Evolutionary conservation across 192 early-diverging fungal genomes (phyloP).

Genomic region (Coemansia sp.): DNA sequence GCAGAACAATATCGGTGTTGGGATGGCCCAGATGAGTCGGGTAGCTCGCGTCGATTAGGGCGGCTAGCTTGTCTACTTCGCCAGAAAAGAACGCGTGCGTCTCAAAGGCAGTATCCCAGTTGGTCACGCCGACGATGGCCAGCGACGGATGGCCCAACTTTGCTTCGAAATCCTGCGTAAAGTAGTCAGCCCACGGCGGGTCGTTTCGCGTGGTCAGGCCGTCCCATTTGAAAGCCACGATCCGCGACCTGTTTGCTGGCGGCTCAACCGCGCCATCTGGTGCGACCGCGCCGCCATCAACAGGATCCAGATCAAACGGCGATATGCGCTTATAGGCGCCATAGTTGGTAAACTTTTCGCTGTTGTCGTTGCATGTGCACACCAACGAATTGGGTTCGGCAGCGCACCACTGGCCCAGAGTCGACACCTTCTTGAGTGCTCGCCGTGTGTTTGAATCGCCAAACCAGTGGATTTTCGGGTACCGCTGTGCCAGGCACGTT

Average conservation of each 20-base stretch:
- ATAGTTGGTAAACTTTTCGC: constrained; percentile 21
- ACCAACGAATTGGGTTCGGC: neutral
- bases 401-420: constrained; percentile 45
- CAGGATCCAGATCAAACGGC: constrained; percentile 14
- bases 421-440: constrained; percentile 50
- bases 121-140: constrained; percentile 43
- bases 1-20: constrained; percentile 40
- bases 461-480: constrained; percentile 44
- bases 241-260: neutral
- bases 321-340: constrained; percentile 1
- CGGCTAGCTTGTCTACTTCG: constrained; percentile 21
- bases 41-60: constrained; percentile 26
- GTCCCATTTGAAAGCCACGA: constrained; percentile 50
- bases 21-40: too few species aligned
- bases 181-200: constrained; percentile 26
- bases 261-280: neutral
- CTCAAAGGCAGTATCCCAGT: constrained; percentile 54
- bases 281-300: constrained; percentile 4
- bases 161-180: neutral
- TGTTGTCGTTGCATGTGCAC: constrained; percentile 53
- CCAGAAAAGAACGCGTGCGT: constrained; percentile 19
- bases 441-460: constrained; percentile 54
- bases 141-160: constrained; percentile 9
- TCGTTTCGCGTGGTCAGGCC: constrained; percentile 43
- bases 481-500: constrained; percentile 21